Evolutionary conservation across 2,329 filamentous ascomycete species (phyloP), one percentile per base, ranked within the genome.

Genomic region (Diplodia intermedia): DNA sequence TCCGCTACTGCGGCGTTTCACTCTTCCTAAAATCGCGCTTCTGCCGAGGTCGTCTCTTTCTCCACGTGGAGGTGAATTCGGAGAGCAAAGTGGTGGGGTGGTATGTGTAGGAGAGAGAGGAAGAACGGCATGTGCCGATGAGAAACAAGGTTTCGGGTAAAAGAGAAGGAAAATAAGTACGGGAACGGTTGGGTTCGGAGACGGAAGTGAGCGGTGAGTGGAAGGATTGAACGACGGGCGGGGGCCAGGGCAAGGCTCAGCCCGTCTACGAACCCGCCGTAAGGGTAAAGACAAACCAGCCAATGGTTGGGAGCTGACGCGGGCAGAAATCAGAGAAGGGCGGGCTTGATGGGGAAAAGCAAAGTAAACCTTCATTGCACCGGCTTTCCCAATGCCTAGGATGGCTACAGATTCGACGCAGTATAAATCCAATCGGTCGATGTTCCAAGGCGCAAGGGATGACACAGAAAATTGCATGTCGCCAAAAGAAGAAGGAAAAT

Each of bases 181-280:
- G n/a, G 49, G 11, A 23, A 23, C 50, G 50, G 2, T 15, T 29
- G 20, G 20, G 23, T 18, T 36, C 14, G 53, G 53, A 56, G 20
- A 31, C 20, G 33, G 6, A n/a, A 29, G 54, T 47, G 18, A 47
- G 40, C 40, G 15, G 43, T 11, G 43, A 47, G n/a, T 47, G 43
- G 43, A 20, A 47, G 43, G 54, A 57, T 36, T 36, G 29, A 47
- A 49, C 18, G 47, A 20, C 26, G 18, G 60, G 43, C 31, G 60
- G 60, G 43, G 60, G 47, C 60, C 60, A 63, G 50, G 40, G 29
- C 8, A 33, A 26, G 43, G 43, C 47, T 38, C 43, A 52, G 43
- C 47, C 40, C 60, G 60, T 63, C 60, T 38, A n/a, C 4, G 47
- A 63, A 52, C 60, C 60, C 47, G 36, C 50, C 43, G 18, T 52